Conservation (phyloP, 768 basidiomycete species). For the Tylopilus intermedius region DNA sequence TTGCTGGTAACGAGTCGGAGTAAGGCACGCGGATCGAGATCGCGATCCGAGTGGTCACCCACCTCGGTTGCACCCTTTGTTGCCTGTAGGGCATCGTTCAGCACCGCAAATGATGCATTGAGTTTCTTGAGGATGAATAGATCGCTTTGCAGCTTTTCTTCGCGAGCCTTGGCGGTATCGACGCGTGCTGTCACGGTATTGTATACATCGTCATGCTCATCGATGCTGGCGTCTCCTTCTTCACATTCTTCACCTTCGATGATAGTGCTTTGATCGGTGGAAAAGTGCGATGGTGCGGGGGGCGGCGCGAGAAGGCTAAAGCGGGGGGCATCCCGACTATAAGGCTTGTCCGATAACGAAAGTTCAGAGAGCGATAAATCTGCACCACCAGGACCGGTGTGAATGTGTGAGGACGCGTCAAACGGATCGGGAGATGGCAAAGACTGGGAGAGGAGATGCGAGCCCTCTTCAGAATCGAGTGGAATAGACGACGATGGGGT, state of each 20-base stretch:
- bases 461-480: slow-evolving; percentile 23
- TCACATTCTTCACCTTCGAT: slow-evolving; percentile 22
- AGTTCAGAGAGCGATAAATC: slow-evolving; percentile 59
- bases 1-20: slow-evolving; percentile 37
- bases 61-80: slow-evolving; percentile 71
- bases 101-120: slow-evolving; percentile 62
- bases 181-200: slow-evolving; percentile 23
- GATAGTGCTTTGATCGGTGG: slow-evolving; percentile 24
- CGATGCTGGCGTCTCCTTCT: slow-evolving; percentile 8
- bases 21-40: background rate
- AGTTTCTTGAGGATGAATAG: slow-evolving; percentile 67
- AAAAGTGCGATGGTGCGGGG: slow-evolving; percentile 13
- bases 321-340: slow-evolving; percentile 27
- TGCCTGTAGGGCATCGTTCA: slow-evolving; percentile 62
- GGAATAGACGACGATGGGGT: slow-evolving; percentile 28
- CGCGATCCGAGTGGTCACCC: slow-evolving; percentile 14
- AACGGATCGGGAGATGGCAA: slow-evolving; percentile 32
- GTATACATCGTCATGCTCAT: slow-evolving; percentile 16
- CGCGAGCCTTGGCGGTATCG: slow-evolving; percentile 38
- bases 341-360: slow-evolving; percentile 37
- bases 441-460: slow-evolving; percentile 47
- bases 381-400: slow-evolving; percentile 41
- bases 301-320: slow-evolving; percentile 32
- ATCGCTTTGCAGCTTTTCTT: slow-evolving; percentile 74
- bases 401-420: slow-evolving; percentile 27